Evolutionary conservation across 345 rosid genomes (phyloP).

Genomic region (Citrus trifoliata): DNA sequence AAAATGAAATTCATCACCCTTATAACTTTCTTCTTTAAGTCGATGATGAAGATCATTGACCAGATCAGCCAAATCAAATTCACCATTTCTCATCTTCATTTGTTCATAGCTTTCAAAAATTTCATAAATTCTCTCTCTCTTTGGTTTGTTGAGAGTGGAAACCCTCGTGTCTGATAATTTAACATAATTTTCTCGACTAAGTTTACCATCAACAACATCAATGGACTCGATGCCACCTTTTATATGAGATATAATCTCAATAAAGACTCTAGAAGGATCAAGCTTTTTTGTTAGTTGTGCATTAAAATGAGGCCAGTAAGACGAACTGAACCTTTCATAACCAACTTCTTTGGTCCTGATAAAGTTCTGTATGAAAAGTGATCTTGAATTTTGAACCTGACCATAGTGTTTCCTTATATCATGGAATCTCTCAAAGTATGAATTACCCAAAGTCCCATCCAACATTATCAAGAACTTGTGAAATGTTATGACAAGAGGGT

Average conservation of each 20-base stretch:
- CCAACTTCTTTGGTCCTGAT: conserved; percentile 44
- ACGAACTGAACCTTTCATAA: conserved; percentile 38
- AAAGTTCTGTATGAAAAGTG: conserved; percentile 25
- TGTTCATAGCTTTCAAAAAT: conserved; percentile 42
- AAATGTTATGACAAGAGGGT: conserved; percentile 55
- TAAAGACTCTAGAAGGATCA: conserved; percentile 46
- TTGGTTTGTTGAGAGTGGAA: conserved; percentile 28
- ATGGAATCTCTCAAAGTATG: conserved; percentile 46
- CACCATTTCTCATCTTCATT: conserved; percentile 37
- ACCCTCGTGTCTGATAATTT: conserved; percentile 28
- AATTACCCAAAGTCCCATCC: conserved; percentile 48
- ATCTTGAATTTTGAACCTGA: conserved; percentile 16
- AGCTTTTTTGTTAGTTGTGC: conserved; percentile 30
- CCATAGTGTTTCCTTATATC: conserved; percentile 24
- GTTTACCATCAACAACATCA: conserved; percentile 25
- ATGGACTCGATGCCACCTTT: conserved; percentile 45
- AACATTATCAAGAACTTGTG: conserved; percentile 57
- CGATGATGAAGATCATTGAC: conserved; percentile 53
- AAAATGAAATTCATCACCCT: conserved; percentile 39
- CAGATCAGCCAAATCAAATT: conserved; percentile 58
- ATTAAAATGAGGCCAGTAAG: conserved; percentile 57
- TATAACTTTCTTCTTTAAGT: conserved; percentile 21
- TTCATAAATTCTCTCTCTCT: conserved; percentile 39
- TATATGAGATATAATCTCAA: conserved; percentile 55
- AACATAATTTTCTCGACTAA: conserved; percentile 35